Evolutionary conservation across 139 green algal genomes (phyloP), one percentile per base, ranked within the genome.

Genomic region (Micractinium conductrix): DNA sequence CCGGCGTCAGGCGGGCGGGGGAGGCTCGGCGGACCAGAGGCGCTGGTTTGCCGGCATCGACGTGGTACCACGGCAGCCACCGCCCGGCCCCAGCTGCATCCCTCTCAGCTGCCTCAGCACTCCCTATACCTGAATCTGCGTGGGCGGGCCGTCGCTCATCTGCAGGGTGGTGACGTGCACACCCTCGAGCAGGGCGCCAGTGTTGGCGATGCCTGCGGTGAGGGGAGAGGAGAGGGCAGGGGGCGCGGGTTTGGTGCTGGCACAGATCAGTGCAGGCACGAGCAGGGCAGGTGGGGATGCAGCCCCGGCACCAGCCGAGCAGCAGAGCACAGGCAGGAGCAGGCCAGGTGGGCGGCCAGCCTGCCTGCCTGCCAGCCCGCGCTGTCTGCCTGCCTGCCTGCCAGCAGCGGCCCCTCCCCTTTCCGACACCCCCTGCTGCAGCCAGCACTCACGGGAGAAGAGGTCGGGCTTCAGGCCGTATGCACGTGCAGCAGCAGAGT

Each of bases 391-490:
- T n/a, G n/a, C n/a, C n/a, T n/a, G n/a, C n/a, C n/a, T n/a, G n/a
- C n/a, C n/a, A 70, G 62, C 26, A 73, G 65, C 65, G 8, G 65
- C 35, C 21, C 10, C n/a, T 42, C 37, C 69, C 2, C 22, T 3
- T 53, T 37, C 10, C 10, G 33, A 44, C 38, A 45, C 78, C 40
- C 68, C 16, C 55, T 80, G 78, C 21, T 71, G 37, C 4, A 55
- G 10, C 67, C 72, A 14, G 17, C 43, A 55, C 92, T 86, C 81
- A 95, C 92, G 83, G 4, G 81, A 35, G n/a, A 94, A 90, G 24
- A 89, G 68, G 33, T 95, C 90, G 10, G 88, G 87, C 45, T 91
- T 93, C 84, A 98, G 92, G 33, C 95, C 95, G 87, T 98, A 97
- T 6, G 92, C 90, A 12, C 76, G 79, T 7, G 95, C 94, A 5